Evolutionary conservation across 2,329 filamentous ascomycete genomes (phyloP).

Genomic region (Trematosphaeria pertusa): DNA sequence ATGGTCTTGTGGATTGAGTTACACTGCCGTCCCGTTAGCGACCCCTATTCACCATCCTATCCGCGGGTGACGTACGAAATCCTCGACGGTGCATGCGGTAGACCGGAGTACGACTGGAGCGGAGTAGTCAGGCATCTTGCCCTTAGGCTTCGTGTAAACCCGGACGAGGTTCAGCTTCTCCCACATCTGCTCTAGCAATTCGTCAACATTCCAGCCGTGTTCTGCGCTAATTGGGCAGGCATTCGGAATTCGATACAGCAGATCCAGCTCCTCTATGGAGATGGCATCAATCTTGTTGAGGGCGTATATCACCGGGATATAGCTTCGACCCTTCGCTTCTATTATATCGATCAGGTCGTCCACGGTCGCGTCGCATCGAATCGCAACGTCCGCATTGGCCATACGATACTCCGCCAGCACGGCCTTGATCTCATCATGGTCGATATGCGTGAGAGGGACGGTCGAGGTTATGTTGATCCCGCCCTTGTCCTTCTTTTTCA

Average conservation of each 20-base stretch:
- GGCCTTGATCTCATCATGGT: conserved; percentile 95
- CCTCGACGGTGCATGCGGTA: conserved; percentile 86
- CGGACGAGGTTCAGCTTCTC: conserved; percentile 90
- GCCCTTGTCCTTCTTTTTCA: conserved; percentile 99
- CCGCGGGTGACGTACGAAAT: conserved; percentile 76
- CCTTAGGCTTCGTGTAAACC: conserved; percentile 98
- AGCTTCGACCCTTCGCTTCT: conserved; percentile 91
- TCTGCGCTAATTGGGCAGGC: conserved; percentile 97
- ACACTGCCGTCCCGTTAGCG: conserved; percentile 68
- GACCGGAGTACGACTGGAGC: conserved; percentile 87
- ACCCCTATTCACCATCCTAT: conserved; percentile 14
- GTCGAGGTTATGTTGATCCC: conserved; percentile 97
- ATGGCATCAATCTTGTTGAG: conserved; percentile 99
- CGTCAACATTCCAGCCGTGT: conserved; percentile 94
- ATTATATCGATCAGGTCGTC: conserved; percentile 97
- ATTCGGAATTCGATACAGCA: conserved; percentile 95
- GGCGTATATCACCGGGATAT: conserved; percentile 98
- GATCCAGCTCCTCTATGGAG: conserved; percentile 94
- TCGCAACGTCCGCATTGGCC: conserved; percentile 94
- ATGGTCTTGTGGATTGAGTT: conserved; percentile 97
- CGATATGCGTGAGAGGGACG: conserved; percentile 88
- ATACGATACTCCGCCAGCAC: conserved; percentile 98
- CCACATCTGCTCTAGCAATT: conserved; percentile 98
- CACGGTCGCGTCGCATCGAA: conserved; percentile 95
- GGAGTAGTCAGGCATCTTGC: conserved; percentile 89